These are phyloP conservation scores for Rhodotorula sp. DNA, from an alignment of 1,284 basidiomycete species.

Conservation along the genomic window DNA sequence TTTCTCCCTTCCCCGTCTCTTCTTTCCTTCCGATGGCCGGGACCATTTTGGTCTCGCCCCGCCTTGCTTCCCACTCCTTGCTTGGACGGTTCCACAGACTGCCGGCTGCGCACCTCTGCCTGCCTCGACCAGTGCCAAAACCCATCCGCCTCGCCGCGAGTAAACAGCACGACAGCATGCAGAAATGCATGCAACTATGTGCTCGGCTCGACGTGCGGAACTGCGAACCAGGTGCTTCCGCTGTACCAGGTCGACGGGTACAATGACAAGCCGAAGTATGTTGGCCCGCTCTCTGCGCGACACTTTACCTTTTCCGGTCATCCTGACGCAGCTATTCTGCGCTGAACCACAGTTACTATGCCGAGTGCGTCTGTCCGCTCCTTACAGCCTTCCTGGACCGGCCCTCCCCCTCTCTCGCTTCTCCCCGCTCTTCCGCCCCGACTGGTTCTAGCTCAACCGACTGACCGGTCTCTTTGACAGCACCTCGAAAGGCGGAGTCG, in stretches of 20 bases:
- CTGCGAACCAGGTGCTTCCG: conserved; percentile 24
- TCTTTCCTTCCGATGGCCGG: too few species aligned
- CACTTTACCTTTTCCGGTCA: too few species aligned
- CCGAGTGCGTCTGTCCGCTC: conserved; percentile 7
- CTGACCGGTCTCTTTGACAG: not conserved
- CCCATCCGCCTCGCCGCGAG: conserved; percentile 10
- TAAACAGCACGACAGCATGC: conserved; percentile 8
- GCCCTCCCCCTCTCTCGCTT: too few species aligned
- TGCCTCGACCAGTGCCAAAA: conserved; percentile 34
- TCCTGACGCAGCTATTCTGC: not conserved
- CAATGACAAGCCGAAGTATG: conserved; percentile 30
- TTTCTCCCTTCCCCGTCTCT: too few species aligned
- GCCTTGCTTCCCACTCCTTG: not conserved
- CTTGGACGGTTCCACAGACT: too few species aligned
- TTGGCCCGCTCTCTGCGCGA: not conserved
- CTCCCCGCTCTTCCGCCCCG: not conserved
- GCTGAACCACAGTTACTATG: conserved; percentile 20
- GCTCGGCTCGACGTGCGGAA: conserved; percentile 32
- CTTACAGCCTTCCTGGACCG: too few species aligned
- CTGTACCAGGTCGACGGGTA: conserved; percentile 27
- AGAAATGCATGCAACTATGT: conserved; percentile 31
- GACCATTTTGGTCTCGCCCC: not conserved
- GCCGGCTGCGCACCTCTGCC: conserved; percentile 29
- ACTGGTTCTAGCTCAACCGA: too few species aligned
- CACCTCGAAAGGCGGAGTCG: conserved; percentile 28